Conservation (phyloP, 2,329 filamentous ascomycete species). For the Clarireedia hainanense region DNA sequence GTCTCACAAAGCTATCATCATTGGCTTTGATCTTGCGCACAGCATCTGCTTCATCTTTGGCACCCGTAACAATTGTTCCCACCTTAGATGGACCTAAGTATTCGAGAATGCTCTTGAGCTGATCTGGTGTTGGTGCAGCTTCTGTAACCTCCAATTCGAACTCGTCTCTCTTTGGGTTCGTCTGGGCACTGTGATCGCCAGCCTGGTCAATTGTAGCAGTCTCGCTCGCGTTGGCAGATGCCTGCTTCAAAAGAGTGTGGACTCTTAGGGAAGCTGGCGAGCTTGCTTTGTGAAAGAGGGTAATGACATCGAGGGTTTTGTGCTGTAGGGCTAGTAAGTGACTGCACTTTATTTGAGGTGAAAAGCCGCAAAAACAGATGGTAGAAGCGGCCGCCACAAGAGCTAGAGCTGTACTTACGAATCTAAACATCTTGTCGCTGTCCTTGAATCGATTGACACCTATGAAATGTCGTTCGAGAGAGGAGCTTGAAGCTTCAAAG, state of each 20-base stretch:
- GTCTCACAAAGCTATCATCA: conserved; percentile 60
- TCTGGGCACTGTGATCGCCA: conserved; percentile 55
- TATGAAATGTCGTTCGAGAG: neutral
- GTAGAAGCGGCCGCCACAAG: neutral
- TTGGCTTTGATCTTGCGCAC: conserved; percentile 69
- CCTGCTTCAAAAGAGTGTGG: conserved; percentile 71
- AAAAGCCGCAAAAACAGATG: neutral
- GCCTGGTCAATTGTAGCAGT: conserved; percentile 69
- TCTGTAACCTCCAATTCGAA: conserved; percentile 87
- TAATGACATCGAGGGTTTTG: conserved; percentile 84
- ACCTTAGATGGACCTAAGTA: conserved; percentile 61
- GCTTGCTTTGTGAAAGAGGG: conserved; percentile 85
- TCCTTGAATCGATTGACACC: neutral
- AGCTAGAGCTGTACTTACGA: conserved; percentile 21
- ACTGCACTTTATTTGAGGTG: conserved; percentile 2
- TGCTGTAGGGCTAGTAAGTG: conserved; percentile 38
- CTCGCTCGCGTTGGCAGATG: conserved; percentile 59
- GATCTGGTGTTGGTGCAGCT: conserved; percentile 69
- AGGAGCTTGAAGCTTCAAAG: neutral
- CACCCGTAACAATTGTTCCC: conserved; percentile 64
- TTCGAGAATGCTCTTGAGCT: conserved; percentile 75
- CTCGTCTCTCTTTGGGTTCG: conserved; percentile 44
- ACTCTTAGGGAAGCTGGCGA: conserved; percentile 65
- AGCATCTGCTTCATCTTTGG: conserved; percentile 67
- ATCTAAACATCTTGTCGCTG: conserved; percentile 29